Conservation (phyloP, 805 yeast genomes). For the Nakazawaea holstii region DNA sequence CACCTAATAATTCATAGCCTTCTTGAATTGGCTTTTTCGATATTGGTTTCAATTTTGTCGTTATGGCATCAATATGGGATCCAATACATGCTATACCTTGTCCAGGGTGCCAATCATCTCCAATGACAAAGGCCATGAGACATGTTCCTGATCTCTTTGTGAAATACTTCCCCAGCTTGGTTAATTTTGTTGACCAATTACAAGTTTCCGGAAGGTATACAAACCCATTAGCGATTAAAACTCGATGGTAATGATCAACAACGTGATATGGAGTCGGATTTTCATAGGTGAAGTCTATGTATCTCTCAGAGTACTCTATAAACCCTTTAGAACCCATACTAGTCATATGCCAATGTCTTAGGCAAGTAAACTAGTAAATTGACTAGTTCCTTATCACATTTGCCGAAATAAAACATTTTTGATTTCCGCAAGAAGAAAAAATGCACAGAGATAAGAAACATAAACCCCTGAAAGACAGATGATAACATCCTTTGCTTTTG, state of each 20-base stretch:
- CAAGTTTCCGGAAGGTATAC: slow-evolving; percentile 57
- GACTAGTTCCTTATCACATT: no score
- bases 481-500: no score
- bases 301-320: slow-evolving; percentile 26
- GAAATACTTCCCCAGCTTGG: slow-evolving; percentile 49
- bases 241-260: slow-evolving; percentile 41
- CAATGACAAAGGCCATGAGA: slow-evolving; percentile 65
- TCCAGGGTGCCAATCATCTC: slow-evolving; percentile 57
- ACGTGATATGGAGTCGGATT: slow-evolving; percentile 80
- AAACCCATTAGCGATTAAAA: slow-evolving; percentile 57
- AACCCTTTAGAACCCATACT: no score
- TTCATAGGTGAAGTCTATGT: slow-evolving; percentile 63
- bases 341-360: no score
- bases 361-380: no score
- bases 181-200: slow-evolving; percentile 35
- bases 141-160: slow-evolving; percentile 66
- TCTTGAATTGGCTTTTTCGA: slow-evolving; percentile 57
- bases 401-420: no score
- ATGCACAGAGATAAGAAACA: no score
- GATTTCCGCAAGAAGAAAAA: no score
- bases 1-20: slow-evolving; percentile 74
- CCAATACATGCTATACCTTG: slow-evolving; percentile 68
- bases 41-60: slow-evolving; percentile 64
- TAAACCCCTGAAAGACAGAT: no score
- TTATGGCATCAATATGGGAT: slow-evolving; percentile 69